These are phyloP conservation scores for Mollisiaceae sp. DNA, from an alignment of 2,329 filamentous ascomycete species.

Conservation along the genomic window DNA sequence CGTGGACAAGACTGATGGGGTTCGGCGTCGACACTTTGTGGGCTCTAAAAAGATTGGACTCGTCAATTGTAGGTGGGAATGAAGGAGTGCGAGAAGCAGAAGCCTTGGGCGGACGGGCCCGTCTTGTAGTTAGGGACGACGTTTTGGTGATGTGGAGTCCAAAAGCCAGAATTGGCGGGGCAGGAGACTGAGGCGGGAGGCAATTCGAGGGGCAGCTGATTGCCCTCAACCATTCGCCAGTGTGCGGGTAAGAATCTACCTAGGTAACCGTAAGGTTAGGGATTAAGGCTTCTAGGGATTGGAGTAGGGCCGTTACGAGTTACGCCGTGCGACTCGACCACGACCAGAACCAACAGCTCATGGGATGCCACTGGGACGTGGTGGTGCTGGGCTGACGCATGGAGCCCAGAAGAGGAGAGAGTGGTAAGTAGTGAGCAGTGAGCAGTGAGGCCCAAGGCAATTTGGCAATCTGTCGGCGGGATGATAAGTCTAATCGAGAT, in stretches of 20 bases:
- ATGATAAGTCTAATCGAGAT: constrained; percentile 6
- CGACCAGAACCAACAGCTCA: constrained; percentile 16
- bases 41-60: constrained; percentile 27
- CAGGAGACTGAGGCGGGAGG: constrained; percentile 20
- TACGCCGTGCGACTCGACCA: constrained; percentile 26
- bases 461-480: constrained; percentile 16
- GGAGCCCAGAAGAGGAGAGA: constrained; percentile 11
- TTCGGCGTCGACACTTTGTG: constrained; percentile 36
- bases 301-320: constrained; percentile 28
- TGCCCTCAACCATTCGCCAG: constrained; percentile 21
- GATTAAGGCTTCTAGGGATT: constrained; percentile 4
- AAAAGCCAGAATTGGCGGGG: constrained; percentile 39
- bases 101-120: constrained; percentile 35
- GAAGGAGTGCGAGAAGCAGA: constrained; percentile 20
- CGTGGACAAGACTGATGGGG: constrained; percentile 39
- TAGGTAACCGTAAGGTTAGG: not conserved
- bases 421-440: too few relatives aligned
- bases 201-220: constrained; percentile 23
- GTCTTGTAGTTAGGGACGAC: constrained; percentile 36
- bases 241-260: not conserved
- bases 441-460: constrained; percentile 9
- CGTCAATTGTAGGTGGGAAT: constrained; percentile 25
- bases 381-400: constrained; percentile 19
- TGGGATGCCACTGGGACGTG: constrained; percentile 11
- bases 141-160: constrained; percentile 35